A percentile compares a stretch with the other conserved stretches of the same genome.
Conservation (phyloP, 2,329 filamentous ascomycete species). For the Nemania diffusa region DNA sequence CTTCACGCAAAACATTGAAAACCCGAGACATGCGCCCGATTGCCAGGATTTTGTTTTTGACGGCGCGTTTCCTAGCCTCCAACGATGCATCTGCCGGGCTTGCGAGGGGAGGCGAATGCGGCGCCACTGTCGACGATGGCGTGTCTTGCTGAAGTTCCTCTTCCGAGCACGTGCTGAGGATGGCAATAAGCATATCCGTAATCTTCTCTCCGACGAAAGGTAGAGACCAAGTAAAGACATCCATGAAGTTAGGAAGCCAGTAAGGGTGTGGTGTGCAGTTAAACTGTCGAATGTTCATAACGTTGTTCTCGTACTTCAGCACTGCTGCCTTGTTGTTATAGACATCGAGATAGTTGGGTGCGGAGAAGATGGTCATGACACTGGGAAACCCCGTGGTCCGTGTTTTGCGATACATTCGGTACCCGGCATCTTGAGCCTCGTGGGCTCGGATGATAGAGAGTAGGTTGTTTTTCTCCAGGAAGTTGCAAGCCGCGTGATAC, state of each 20-base stretch:
- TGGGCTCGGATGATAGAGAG: constrained; percentile 97
- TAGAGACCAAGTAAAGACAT: constrained; percentile 99
- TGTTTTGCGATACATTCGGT: constrained; percentile 99
- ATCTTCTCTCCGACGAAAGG: constrained; percentile 99
- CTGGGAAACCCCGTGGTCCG: constrained; percentile 97
- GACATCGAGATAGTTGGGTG: constrained; percentile 97
- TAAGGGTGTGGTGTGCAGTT: constrained; percentile 99
- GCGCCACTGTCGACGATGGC: constrained; percentile 74
- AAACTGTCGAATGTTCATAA: constrained; percentile 99
- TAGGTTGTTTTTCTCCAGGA: constrained; percentile 98
- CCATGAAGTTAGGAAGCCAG: constrained; percentile 99
- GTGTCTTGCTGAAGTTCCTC: constrained; percentile 94
- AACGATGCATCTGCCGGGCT: constrained; percentile 77
- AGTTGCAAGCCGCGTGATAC: constrained; percentile 95
- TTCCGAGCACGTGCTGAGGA: constrained; percentile 98
- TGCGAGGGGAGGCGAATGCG: constrained; percentile 76
- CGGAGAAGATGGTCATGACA: constrained; percentile 99
- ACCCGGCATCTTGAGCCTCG: constrained; percentile 97
- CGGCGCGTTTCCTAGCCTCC: constrained; percentile 93
- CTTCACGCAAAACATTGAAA: constrained; percentile 97
- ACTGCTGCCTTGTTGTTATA: constrained; percentile 99
- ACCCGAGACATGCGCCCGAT: constrained; percentile 96
- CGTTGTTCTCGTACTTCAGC: constrained; percentile 99
- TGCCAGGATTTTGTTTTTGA: constrained; percentile 99
- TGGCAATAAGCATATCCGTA: constrained; percentile 98